Evolutionary conservation across 495 filamentous ascomycete species (phyloP).

Genomic region (Parachaetomium inaequale): DNA sequence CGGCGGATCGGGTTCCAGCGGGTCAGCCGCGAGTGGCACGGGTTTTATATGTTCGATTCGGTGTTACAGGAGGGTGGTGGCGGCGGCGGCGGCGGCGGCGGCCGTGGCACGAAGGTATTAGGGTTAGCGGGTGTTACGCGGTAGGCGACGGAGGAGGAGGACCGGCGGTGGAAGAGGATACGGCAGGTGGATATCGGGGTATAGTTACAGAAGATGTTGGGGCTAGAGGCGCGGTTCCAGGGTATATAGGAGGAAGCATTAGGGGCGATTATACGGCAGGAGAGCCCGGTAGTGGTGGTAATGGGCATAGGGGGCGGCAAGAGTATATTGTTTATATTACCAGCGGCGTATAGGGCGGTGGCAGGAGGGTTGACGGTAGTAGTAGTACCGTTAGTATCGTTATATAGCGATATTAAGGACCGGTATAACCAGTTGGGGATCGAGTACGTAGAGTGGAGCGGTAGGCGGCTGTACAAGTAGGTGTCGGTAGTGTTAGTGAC

Average conservation of each 20-base stretch:
- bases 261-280: background rate
- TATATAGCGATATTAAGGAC: background rate
- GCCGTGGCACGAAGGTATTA: no score
- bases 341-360: background rate
- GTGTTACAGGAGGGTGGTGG: background rate
- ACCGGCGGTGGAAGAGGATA: background rate
- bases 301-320: background rate
- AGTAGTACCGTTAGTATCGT: background rate
- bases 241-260: background rate
- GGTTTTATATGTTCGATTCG: background rate
- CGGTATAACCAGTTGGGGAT: background rate
- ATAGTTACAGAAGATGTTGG: background rate
- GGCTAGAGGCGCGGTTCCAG: background rate
- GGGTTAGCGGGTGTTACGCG: background rate
- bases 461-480: background rate
- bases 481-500: background rate
- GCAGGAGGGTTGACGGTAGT: background rate
- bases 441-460: conserved; percentile 2
- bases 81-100: background rate
- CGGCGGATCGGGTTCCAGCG: conserved; percentile 2
- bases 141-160: background rate
- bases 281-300: background rate
- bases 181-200: background rate
- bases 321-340: background rate
- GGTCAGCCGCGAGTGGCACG: conserved; percentile 2